Percentiles rank a stretch among this genome's conserved stretches.
phyloP scores from a whole-genome alignment of 345 rosid species.

The Moricandia moricandioides region DNA sequence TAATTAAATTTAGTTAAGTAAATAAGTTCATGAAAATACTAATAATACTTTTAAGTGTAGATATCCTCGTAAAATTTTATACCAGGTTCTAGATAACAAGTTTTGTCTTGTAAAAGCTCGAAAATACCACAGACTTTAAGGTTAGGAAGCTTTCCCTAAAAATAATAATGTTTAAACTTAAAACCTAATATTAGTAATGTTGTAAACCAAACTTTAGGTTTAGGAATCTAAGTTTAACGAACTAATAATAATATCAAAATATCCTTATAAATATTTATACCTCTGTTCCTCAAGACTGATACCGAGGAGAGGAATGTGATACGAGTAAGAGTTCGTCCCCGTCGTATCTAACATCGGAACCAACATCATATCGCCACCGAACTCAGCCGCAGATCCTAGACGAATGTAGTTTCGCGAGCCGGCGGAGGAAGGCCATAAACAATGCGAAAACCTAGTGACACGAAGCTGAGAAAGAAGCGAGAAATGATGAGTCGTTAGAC shows the following conservation, averaged over 20 bases:
- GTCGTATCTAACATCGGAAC: constrained; percentile 29
- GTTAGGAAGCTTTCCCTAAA: too few species aligned
- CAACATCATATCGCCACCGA: constrained; percentile 22
- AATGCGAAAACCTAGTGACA: constrained; percentile 29
- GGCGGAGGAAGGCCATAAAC: constrained; percentile 32
- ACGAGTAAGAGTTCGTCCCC: constrained; percentile 25
- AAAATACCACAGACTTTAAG: too few species aligned
- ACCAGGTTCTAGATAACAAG: too few species aligned
- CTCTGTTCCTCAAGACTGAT: constrained; percentile 23
- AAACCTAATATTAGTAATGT: too few species aligned
- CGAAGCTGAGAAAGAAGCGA: constrained; percentile 33
- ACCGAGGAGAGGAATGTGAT: constrained; percentile 23
- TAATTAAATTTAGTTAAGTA: too few species aligned
- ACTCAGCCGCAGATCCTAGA: constrained; percentile 31
- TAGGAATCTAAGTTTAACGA: too few species aligned
- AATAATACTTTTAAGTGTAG: too few species aligned
- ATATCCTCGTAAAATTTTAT: too few species aligned
- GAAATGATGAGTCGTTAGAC: constrained; percentile 34
- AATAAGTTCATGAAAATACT: too few species aligned
- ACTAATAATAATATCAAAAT: not conserved
- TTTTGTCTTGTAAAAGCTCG: too few species aligned
- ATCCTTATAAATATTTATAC: not conserved
- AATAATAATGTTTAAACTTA: too few species aligned
- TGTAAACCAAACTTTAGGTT: too few species aligned
- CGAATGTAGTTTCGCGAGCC: constrained; percentile 34